Percentiles rank a stretch among this genome's conserved stretches.
Evolutionary conservation across 306 rosid genomes (phyloP).

Genomic region (Cicer chorassanicum): DNA sequence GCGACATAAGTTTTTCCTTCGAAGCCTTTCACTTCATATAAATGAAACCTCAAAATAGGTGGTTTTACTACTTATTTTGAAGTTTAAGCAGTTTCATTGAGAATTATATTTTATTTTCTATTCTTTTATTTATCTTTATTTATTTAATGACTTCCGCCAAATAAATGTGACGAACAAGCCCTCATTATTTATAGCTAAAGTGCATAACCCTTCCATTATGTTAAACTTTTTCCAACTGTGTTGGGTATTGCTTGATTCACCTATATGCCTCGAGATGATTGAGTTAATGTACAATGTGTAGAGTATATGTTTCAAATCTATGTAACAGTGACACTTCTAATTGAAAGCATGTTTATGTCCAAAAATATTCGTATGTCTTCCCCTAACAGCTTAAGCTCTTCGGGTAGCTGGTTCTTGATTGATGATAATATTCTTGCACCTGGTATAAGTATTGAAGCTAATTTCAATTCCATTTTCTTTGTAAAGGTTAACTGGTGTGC

Average conservation of each 20-base stretch:
- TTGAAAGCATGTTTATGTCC: no score
- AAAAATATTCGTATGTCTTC: not conserved
- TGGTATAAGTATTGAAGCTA: not conserved
- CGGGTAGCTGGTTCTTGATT: not conserved
- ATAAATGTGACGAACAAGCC: not conserved
- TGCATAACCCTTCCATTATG: not conserved
- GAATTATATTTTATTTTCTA: no score
- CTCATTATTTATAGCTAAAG: not conserved
- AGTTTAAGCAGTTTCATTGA: constrained; percentile 16
- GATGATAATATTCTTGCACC: not conserved
- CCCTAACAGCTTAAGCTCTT: not conserved
- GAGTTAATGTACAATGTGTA: not conserved
- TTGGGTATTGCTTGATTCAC: no score
- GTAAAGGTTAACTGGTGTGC: not conserved
- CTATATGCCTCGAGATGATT: not conserved
- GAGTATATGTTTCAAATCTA: no score
- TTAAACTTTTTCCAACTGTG: no score
- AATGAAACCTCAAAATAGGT: constrained; percentile 23
- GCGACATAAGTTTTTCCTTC: constrained; percentile 22
- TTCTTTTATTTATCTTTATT: no score
- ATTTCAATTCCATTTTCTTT: not conserved
- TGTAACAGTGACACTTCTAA: no score
- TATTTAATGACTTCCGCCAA: no score
- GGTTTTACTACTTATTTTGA: not conserved
- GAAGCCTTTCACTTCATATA: constrained; percentile 12